Evolutionary conservation across 1,284 basidiomycete genomes (phyloP).

Genomic region (Rhodotorula sp.): DNA sequence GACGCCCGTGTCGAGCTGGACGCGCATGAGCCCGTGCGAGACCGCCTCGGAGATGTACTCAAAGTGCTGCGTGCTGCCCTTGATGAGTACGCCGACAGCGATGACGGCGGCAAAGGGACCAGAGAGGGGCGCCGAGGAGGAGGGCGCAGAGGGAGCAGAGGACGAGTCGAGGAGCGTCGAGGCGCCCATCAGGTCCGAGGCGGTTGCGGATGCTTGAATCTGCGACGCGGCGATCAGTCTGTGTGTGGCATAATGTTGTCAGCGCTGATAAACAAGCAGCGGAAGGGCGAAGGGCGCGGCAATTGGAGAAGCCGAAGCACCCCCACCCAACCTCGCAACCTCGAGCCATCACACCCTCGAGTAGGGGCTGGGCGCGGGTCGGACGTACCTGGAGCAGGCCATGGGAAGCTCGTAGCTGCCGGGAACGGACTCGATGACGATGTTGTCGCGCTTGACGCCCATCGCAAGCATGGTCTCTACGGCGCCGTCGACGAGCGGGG

Average conservation of each 20-base stretch:
- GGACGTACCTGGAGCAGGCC: conserved; percentile 68
- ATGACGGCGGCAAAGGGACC: conserved; percentile 91
- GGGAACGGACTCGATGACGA: conserved; percentile 86
- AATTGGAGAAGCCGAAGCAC: neutral
- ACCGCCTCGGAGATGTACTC: conserved; percentile 97
- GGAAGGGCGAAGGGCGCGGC: too few species aligned
- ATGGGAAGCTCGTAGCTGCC: conserved; percentile 92
- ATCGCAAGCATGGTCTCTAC: conserved; percentile 38
- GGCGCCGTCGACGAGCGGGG: conserved; percentile 43
- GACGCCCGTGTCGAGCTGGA: conserved; percentile 89
- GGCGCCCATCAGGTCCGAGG: conserved; percentile 77
- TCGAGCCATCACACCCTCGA: neutral
- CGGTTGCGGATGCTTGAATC: conserved; percentile 70
- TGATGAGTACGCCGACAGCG: conserved; percentile 96
- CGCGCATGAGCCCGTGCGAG: conserved; percentile 87
- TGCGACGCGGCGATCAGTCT: conserved; percentile 83
- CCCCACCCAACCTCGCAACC: neutral
- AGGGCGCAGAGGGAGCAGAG: conserved; percentile 48
- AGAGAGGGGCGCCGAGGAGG: conserved; percentile 55
- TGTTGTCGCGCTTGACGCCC: conserved; percentile 87
- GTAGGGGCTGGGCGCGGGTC: neutral
- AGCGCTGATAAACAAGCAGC: conserved; percentile 41
- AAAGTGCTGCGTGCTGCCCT: conserved; percentile 96
- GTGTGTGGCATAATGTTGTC: neutral
- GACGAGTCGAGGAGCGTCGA: conserved; percentile 50